Percentiles rank a stretch among this genome's conserved stretches.
Conservation (phyloP, 805 yeast species). For the Lachancea kluyveri region DNA sequence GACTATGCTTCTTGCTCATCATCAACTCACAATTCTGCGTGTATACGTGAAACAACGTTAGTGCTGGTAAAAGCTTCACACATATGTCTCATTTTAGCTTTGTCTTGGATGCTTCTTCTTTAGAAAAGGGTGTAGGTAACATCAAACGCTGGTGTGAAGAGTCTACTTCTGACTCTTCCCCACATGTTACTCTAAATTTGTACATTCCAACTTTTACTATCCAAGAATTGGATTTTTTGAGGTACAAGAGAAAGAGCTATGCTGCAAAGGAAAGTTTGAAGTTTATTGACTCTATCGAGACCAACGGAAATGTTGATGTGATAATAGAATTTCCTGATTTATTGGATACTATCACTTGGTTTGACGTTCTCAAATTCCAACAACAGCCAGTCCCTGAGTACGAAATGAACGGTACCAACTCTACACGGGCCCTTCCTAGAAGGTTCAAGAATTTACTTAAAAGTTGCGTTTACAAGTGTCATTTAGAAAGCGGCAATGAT, state of each 20-base stretch:
- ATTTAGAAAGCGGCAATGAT: slow-evolving; percentile 28
- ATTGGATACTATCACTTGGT: slow-evolving; percentile 21
- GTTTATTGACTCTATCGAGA: slow-evolving; percentile 44
- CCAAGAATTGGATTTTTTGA: slow-evolving; percentile 52
- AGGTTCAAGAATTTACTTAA: slow-evolving; percentile 49
- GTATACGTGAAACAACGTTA: not conserved
- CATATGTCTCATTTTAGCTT: slow-evolving; percentile 27
- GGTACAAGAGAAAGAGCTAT: slow-evolving; percentile 49
- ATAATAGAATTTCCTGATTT: slow-evolving; percentile 45
- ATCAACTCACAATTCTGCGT: not conserved
- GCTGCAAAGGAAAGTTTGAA: slow-evolving; percentile 61
- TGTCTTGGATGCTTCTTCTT: slow-evolving; percentile 61
- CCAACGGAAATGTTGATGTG: slow-evolving; percentile 17
- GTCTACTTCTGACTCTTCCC: slow-evolving; percentile 11
- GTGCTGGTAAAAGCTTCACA: not conserved
- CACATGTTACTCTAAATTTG: slow-evolving; percentile 36
- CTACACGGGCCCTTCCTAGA: slow-evolving; percentile 38
- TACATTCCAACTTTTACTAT: slow-evolving; percentile 49
- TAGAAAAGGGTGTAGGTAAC: slow-evolving; percentile 63
- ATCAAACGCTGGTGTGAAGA: slow-evolving; percentile 55
- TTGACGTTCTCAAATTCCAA: slow-evolving; percentile 14
- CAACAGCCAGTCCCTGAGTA: slow-evolving; percentile 3
- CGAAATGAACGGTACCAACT: slow-evolving; percentile 3
- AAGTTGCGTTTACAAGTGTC: slow-evolving; percentile 51
- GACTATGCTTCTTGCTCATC: too few species aligned